Percentiles rank a stretch among this genome's conserved stretches.
phyloP scores from a whole-genome alignment of 148 eudicot species.

The Chenopodium suecicum region DNA sequence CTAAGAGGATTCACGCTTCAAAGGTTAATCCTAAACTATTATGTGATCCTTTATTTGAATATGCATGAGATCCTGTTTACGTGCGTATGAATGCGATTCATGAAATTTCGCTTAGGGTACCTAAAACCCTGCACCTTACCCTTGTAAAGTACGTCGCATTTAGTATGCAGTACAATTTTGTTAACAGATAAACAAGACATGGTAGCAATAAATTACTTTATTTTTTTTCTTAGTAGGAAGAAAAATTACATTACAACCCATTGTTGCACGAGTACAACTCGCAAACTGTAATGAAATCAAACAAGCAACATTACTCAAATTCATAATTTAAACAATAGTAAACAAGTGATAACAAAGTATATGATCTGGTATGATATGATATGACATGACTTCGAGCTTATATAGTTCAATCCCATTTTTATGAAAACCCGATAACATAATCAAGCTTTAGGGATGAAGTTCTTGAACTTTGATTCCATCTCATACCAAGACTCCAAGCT shows the following conservation, averaged over 20 bases:
- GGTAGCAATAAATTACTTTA: background rate
- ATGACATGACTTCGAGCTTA: too few species aligned
- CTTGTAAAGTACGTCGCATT: too few species aligned
- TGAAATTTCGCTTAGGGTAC: too few species aligned
- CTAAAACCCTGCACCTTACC: too few species aligned
- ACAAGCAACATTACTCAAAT: background rate
- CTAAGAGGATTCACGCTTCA: too few species aligned
- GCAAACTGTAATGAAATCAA: background rate
- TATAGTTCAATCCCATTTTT: background rate
- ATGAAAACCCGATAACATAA: background rate
- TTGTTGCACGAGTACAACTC: background rate
- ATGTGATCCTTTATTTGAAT: too few species aligned
- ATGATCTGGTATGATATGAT: background rate
- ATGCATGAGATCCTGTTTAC: too few species aligned
- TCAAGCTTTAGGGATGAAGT: slow-evolving; percentile 6
- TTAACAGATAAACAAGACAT: background rate
- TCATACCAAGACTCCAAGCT: slow-evolving; percentile 30
- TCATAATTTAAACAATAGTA: background rate
- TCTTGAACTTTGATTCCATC: slow-evolving; percentile 22
- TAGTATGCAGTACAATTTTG: too few species aligned
- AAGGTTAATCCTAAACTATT: too few species aligned
- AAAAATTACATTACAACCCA: background rate
- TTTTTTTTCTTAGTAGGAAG: background rate
- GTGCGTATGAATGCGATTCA: too few species aligned
- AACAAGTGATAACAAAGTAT: background rate